Conservation (phyloP, 768 basidiomycete genomes). For the Boletus patriciae region DNA sequence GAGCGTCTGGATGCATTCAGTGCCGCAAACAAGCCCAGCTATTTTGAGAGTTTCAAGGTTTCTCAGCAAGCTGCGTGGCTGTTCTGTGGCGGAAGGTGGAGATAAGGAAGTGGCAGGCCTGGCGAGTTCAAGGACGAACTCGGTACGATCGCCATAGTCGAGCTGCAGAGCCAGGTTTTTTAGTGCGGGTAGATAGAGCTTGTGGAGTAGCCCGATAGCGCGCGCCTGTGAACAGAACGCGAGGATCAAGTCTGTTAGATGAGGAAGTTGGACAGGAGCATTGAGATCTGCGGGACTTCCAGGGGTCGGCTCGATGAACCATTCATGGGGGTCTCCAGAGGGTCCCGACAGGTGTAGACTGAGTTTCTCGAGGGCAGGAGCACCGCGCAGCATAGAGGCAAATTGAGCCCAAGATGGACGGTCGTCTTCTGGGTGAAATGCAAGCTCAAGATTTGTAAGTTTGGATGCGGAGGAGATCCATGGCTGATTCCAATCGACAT, state of each 20-base stretch:
- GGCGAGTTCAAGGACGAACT: slow-evolving; percentile 46
- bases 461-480: slow-evolving; percentile 23
- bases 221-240: slow-evolving; percentile 55
- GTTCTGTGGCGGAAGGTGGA: slow-evolving; percentile 37
- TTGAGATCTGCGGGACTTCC: slow-evolving; percentile 29
- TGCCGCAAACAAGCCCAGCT: slow-evolving; percentile 45
- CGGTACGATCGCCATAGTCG: slow-evolving; percentile 52
- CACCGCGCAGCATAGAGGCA: slow-evolving; percentile 47
- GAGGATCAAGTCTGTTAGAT: slow-evolving; percentile 39
- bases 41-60: slow-evolving; percentile 55
- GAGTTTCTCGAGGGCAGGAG: slow-evolving; percentile 55
- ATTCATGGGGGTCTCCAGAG: slow-evolving; percentile 38
- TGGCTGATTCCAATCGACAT: slow-evolving; percentile 62
- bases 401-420: slow-evolving; percentile 61
- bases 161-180: slow-evolving; percentile 49
- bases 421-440: slow-evolving; percentile 62
- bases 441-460: slow-evolving; percentile 55
- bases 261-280: slow-evolving; percentile 30
- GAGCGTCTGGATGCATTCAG: slow-evolving; percentile 36
- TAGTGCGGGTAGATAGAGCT: slow-evolving; percentile 37
- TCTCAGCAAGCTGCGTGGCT: slow-evolving; percentile 39
- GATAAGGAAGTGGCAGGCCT: slow-evolving; percentile 23
- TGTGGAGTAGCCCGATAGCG: slow-evolving; percentile 22
- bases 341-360: slow-evolving; percentile 61
- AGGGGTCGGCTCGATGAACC: slow-evolving; percentile 28